Evolutionary conservation across 163 green algal genomes (phyloP).

Genomic region (Scenedesmus sp.): DNA sequence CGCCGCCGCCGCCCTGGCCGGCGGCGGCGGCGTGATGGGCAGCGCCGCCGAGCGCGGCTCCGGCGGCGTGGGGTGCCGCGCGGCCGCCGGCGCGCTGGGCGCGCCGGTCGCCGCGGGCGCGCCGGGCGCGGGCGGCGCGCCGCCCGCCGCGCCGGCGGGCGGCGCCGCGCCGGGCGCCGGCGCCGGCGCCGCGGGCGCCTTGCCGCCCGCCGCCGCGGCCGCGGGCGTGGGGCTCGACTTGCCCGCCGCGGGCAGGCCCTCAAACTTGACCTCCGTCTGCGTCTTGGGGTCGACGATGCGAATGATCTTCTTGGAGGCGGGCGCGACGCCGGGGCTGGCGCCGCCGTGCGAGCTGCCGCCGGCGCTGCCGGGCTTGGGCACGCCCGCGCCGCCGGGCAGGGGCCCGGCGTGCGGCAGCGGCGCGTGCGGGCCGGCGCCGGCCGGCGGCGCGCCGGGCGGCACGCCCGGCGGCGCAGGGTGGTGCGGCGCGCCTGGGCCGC

Average conservation of each 20-base stretch:
- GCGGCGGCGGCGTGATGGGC: constrained; percentile 12
- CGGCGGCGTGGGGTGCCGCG: neutral
- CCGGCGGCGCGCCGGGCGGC: no score
- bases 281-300: constrained; percentile 22
- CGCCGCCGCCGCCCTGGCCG: neutral
- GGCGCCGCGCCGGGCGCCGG: neutral
- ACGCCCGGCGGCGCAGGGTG: no score
- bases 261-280: constrained; percentile 15
- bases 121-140: no score
- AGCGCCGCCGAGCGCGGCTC: neutral
- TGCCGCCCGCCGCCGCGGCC: constrained; percentile 14
- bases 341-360: neutral
- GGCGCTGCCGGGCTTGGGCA: no score
- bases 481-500: no score
- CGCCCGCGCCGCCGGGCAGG: no score
- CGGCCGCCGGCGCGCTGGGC: no score
- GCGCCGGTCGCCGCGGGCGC: no score
- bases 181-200: neutral
- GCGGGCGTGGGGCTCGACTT: constrained; percentile 25
- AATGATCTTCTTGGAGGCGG: neutral
- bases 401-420: no score
- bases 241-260: neutral
- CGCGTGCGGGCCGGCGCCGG: no score
- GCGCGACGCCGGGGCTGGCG: neutral
- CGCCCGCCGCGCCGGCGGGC: constrained; percentile 16